Evolutionary conservation across 805 yeast genomes (phyloP).

Genomic region (Candida adriatica): DNA sequence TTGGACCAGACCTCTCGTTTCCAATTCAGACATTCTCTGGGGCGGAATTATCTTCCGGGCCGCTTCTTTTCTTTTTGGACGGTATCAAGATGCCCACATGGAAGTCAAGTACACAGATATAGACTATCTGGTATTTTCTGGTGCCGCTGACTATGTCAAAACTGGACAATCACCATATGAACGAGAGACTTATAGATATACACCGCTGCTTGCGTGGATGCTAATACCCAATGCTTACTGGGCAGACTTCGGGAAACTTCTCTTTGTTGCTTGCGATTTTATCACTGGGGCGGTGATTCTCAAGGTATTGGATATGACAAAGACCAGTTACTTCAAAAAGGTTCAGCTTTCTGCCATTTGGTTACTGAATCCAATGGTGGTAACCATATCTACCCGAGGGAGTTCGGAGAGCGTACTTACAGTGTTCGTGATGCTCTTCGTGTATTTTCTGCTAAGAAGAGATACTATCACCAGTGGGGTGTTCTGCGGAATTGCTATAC

Average conservation of each 20-base stretch:
- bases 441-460: slow-evolving; percentile 41
- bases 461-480: slow-evolving; percentile 22
- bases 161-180: slow-evolving; percentile 58
- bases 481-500: slow-evolving; percentile 53
- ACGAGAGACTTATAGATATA: slow-evolving; percentile 88
- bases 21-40: slow-evolving; percentile 7
- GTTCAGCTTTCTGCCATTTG: slow-evolving; percentile 54
- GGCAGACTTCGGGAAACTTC: slow-evolving; percentile 70
- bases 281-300: slow-evolving; percentile 66
- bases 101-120: slow-evolving; percentile 87
- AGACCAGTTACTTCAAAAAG: slow-evolving; percentile 23
- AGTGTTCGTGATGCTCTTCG: slow-evolving; percentile 57
- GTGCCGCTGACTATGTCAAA: slow-evolving; percentile 72
- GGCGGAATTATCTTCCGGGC: slow-evolving; percentile 36
- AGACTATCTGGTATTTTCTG: slow-evolving; percentile 89
- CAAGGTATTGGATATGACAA: slow-evolving; percentile 30
- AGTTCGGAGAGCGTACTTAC: slow-evolving; percentile 87
- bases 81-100: slow-evolving; percentile 78
- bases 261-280: slow-evolving; percentile 74
- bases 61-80: slow-evolving; percentile 68
- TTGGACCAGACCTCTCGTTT: background rate
- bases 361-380: slow-evolving; percentile 93
- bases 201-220: slow-evolving; percentile 85
- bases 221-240: slow-evolving; percentile 55
- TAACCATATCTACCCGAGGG: slow-evolving; percentile 88